Evolutionary conservation across 371 early-diverging fungal species (phyloP), one percentile per base, ranked within the genome.

Genomic region (Syncephalastrum monosporum): DNA sequence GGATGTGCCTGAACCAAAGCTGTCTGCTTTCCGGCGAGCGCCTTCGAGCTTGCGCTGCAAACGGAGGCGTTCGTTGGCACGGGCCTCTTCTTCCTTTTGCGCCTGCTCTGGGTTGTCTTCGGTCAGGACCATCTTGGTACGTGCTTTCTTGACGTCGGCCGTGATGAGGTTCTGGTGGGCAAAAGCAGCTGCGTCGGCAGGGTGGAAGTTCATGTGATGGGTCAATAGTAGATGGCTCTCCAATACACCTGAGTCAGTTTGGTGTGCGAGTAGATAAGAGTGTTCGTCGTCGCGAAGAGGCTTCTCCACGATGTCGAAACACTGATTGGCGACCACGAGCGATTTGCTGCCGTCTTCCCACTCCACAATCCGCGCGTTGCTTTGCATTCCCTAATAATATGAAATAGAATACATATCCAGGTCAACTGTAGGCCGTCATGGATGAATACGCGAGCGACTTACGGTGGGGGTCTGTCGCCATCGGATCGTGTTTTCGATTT

Each of bases 261-360:
- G 87, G 56, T 82, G 81, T 6, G 84, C 84, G 16, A 84, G 72
- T 13, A 92, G 63, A 69, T 86, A 94, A 24, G 84, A 82, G 49
- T 91, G 86, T 47, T 76, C 73, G 15, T 82, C 73, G 42, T 73
- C 66, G 4, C 64, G 65, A 54, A 84, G 75, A 1, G 78, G 58
- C 24, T 86, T 84, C 23, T 73, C 61, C 15, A 69, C 68, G 15
- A 88, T 85, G 61, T 90, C 91, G 70, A 90, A 92, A 53, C 85
- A 71, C 57, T 95, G 92, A 19, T 82, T 80, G 24, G 91, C 92
- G 38, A 95, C 65, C 41, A 89, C 71, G 5, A 95, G 65, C 0
- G 93, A 91, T 60, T 79, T 71, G 17, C 82, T 68, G 15, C 88
- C 89, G 62, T 95, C 92, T 17, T 89, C 88, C 95, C 95, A 95